Percentiles rank a stretch among this genome's conserved stretches.
Evolutionary conservation across 495 filamentous ascomycete species (phyloP).

Genomic region (Aspergillus leporis): DNA sequence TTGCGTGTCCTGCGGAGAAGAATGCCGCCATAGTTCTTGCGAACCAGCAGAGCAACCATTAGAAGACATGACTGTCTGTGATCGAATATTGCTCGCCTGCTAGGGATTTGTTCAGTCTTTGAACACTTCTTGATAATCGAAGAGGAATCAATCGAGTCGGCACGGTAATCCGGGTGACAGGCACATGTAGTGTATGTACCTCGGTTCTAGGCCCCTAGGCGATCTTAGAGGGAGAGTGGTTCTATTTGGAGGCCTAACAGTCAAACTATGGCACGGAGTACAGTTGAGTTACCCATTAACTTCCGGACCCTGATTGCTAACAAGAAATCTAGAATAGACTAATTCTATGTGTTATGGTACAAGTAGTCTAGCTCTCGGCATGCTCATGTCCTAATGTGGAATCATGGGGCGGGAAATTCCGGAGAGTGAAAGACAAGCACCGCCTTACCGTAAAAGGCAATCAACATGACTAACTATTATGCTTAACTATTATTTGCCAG

Average conservation of each 20-base stretch:
- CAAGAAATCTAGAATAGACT: background rate
- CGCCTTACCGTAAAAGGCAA: slow-evolving; percentile 1
- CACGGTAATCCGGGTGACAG: background rate
- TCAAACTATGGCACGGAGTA: background rate
- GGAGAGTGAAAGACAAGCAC: slow-evolving; percentile 5
- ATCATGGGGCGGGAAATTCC: slow-evolving; percentile 14
- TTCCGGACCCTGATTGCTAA: background rate
- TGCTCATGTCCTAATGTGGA: background rate
- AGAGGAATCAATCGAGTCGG: background rate
- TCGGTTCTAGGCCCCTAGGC: background rate
- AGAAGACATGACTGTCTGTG: slow-evolving; percentile 26
- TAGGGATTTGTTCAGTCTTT: background rate
- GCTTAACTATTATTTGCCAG: background rate
- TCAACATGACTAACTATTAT: background rate
- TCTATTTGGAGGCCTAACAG: background rate
- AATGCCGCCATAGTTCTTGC: slow-evolving; percentile 70
- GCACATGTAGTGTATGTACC: background rate
- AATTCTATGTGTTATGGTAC: background rate
- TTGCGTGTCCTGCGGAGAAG: slow-evolving; percentile 62
- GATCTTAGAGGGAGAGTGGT: background rate
- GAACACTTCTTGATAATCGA: background rate
- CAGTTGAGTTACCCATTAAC: background rate
- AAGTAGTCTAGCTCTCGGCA: background rate
- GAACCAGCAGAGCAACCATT: slow-evolving; percentile 22
- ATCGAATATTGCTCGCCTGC: background rate